phyloP scores from a whole-genome alignment of 1,284 basidiomycete species.

The Calocybe gambosa region DNA sequence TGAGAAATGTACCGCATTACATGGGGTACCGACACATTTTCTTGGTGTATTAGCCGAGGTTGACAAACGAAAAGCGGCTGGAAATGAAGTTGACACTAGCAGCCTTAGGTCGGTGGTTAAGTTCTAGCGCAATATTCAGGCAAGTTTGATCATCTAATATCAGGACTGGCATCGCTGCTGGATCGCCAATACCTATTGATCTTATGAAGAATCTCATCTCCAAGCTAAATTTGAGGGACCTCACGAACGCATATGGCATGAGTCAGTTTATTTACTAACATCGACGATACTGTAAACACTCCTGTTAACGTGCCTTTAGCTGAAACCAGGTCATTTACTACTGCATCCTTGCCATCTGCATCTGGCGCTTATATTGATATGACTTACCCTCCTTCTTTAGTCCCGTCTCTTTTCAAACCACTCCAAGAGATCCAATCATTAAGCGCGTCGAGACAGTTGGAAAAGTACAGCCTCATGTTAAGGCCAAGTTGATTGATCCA shows the following conservation, averaged over 20 bases:
- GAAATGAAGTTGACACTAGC: conserved; percentile 41
- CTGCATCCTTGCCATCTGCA: not conserved
- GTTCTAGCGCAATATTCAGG: not conserved
- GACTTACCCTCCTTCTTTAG: conserved; percentile 28
- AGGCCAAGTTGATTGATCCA: conserved; percentile 63
- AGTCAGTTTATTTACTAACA: conserved; percentile 40
- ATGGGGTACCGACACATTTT: conserved; percentile 85
- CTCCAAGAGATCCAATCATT: conserved; percentile 56
- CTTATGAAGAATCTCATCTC: conserved; percentile 68
- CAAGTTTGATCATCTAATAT: not conserved
- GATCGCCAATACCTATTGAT: conserved; percentile 72
- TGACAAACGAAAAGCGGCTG: conserved; percentile 41
- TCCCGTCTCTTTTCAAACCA: conserved; percentile 79
- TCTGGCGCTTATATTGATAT: not conserved
- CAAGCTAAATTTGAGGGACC: conserved; percentile 59
- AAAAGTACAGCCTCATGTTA: conserved; percentile 67
- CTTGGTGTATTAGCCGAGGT: conserved; percentile 67
- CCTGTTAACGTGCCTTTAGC: conserved; percentile 28
- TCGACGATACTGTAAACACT: conserved; percentile 6
- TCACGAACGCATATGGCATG: conserved; percentile 81
- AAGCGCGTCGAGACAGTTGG: conserved; percentile 82
- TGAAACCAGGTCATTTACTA: conserved; percentile 44
- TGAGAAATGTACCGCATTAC: conserved; percentile 71
- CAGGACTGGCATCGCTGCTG: conserved; percentile 78
- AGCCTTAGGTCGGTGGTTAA: conserved; percentile 49